phyloP scores from a whole-genome alignment of 305 asterid genomes.

The Stenogyne calaminthoides region DNA sequence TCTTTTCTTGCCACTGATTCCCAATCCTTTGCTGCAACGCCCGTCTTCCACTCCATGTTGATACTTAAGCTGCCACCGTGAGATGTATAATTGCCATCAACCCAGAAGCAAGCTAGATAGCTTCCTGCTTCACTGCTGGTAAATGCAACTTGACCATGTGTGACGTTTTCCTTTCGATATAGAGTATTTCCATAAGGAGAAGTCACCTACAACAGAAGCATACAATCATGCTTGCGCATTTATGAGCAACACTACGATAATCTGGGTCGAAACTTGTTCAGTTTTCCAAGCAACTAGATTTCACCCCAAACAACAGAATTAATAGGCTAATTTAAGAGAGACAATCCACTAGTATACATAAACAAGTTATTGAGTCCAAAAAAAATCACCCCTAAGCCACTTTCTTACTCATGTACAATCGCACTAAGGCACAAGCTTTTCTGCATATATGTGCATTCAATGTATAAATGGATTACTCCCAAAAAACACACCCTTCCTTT shows the following conservation, averaged over 20 bases:
- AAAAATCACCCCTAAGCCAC: not conserved
- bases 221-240: not conserved
- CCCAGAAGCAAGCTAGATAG: constrained; percentile 86
- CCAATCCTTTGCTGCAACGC: constrained; percentile 95
- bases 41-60: constrained; percentile 84
- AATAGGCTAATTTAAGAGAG: not conserved
- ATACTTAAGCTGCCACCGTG: constrained; percentile 57
- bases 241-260: not conserved
- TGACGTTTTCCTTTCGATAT: constrained; percentile 56
- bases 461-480: not conserved
- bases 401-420: not conserved
- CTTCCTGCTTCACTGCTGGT: constrained; percentile 83
- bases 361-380: not conserved
- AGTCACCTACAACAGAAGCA: constrained; percentile 56
- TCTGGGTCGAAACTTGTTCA: not conserved
- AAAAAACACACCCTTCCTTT: not conserved
- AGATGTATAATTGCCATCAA: constrained; percentile 44
- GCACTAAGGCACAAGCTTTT: not conserved
- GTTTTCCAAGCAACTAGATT: too few species aligned
- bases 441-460: not conserved
- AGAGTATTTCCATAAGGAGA: constrained; percentile 82
- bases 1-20: constrained; percentile 86
- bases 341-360: not conserved
- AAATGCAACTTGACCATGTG: constrained; percentile 88
- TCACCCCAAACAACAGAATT: not conserved